Evolutionary conservation across 352 stramenopile species (phyloP).

Genomic region (Lagenidium sp.): DNA sequence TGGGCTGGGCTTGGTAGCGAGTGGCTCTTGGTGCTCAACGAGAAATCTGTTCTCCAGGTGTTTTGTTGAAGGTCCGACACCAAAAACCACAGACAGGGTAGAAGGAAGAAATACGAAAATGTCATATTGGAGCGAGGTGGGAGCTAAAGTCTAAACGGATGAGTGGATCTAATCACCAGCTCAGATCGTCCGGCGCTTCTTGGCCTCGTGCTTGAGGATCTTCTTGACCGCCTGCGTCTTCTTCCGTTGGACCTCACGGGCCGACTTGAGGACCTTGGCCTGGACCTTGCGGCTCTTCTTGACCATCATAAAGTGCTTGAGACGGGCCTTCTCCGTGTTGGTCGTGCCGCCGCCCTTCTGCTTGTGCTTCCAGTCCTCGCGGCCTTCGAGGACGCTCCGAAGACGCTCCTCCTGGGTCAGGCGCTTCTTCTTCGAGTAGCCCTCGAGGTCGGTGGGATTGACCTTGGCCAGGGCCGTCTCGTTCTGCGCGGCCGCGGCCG

Average conservation of each 20-base stretch:
- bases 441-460: conserved; percentile 67
- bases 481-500: conserved; percentile 13
- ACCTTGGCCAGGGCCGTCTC: conserved; percentile 53
- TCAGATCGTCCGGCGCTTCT: conserved; percentile 49
- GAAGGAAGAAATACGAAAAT: no score
- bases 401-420: conserved; percentile 82
- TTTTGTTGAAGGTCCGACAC: no score
- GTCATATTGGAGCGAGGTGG: no score
- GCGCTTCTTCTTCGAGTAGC: conserved; percentile 87
- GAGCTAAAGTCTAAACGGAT: no score
- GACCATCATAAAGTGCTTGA: conserved; percentile 98
- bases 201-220: conserved; percentile 81
- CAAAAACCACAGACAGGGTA: no score
- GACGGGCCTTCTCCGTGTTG: conserved; percentile 96
- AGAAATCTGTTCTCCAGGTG: not conserved
- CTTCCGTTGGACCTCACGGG: conserved; percentile 72
- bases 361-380: conserved; percentile 90
- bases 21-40: no score
- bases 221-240: conserved; percentile 80
- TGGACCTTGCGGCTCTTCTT: conserved; percentile 92
- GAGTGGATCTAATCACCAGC: no score
- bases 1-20: conserved; percentile 11
- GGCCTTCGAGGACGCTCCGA: conserved; percentile 78
- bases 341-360: conserved; percentile 92
- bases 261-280: conserved; percentile 80